Conservation (phyloP, 2,329 filamentous ascomycete species). For the Cladosporium sp. region DNA sequence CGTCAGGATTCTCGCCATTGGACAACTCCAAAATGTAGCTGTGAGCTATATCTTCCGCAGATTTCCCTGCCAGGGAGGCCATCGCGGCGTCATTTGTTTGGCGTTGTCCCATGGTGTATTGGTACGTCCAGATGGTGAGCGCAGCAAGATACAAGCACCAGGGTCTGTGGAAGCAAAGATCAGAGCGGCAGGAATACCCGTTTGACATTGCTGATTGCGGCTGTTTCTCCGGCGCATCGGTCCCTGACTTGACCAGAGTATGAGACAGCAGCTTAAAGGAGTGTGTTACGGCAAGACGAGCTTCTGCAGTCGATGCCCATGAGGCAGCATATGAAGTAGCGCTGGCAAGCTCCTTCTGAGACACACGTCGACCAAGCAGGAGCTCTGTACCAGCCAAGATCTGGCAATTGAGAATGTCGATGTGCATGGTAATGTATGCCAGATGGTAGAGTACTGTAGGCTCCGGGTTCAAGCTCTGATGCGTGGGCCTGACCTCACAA, state of each 20-base stretch:
- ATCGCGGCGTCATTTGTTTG: neutral
- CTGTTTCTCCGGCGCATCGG: neutral
- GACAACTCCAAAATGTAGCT: neutral
- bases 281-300: constrained; percentile 85
- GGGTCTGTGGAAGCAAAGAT: constrained; percentile 81
- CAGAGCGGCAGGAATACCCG: constrained; percentile 77
- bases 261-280: constrained; percentile 78
- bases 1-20: neutral
- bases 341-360: constrained; percentile 73
- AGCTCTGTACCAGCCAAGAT: constrained; percentile 85
- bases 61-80: neutral
- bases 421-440: constrained; percentile 94
- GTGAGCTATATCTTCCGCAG: neutral
- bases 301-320: constrained; percentile 84
- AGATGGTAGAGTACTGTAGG: constrained; percentile 84
- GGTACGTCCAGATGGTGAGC: constrained; percentile 90
- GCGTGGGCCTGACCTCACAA: neutral
- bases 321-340: constrained; percentile 80
- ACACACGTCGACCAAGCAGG: constrained; percentile 80
- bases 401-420: constrained; percentile 91
- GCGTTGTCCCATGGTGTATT: constrained; percentile 59
- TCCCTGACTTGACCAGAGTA: constrained; percentile 40
- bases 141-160: constrained; percentile 93
- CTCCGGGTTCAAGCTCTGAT: constrained; percentile 44
- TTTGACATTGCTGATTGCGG: neutral